Percentiles rank a stretch among this genome's conserved stretches.
Evolutionary conservation across 2,329 filamentous ascomycete genomes (phyloP).

Genomic region (Taxawa tesnikishii): DNA sequence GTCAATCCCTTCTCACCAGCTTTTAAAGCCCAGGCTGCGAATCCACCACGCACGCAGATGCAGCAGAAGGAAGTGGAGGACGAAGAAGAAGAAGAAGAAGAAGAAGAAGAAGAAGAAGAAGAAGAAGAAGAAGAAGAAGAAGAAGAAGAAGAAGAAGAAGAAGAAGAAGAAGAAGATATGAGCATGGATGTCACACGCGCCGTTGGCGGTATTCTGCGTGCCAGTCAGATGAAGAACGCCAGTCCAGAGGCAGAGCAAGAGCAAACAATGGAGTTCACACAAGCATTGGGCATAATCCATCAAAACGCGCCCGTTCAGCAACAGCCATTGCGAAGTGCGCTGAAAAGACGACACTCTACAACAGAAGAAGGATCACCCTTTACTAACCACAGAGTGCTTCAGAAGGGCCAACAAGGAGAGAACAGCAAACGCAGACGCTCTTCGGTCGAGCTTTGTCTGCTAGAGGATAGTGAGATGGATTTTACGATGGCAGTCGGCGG

Average conservation of each 20-base stretch:
- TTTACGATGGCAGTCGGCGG: constrained; percentile 24
- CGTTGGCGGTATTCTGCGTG: constrained; percentile 56
- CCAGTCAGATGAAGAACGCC: constrained; percentile 11
- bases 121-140: constrained; percentile 42
- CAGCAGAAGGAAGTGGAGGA: constrained; percentile 31
- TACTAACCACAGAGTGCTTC: constrained; percentile 7
- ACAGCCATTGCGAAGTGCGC: constrained; percentile 21
- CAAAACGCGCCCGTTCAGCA: constrained; percentile 15
- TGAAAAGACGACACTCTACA: constrained; percentile 31
- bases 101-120: constrained; percentile 39
- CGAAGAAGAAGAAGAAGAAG: constrained; percentile 24
- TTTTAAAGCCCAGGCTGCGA: constrained; percentile 20
- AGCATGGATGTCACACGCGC: constrained; percentile 90
- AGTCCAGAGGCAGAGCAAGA: constrained; percentile 23
- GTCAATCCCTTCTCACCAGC: constrained; percentile 35
- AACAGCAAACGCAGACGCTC: constrained; percentile 27
- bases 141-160: constrained; percentile 25
- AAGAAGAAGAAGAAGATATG: constrained; percentile 46
- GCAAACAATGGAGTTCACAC: constrained; percentile 44
- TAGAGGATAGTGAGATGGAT: constrained; percentile 30
- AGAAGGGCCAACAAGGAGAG: constrained; percentile 20
- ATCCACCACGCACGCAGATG: constrained; percentile 12
- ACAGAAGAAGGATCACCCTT: constrained; percentile 21
- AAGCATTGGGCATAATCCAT: constrained; percentile 40
- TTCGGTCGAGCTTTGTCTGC: constrained; percentile 20